Conservation (phyloP, 2,329 filamentous ascomycete genomes). For the Malbranchea zuffiana region DNA sequence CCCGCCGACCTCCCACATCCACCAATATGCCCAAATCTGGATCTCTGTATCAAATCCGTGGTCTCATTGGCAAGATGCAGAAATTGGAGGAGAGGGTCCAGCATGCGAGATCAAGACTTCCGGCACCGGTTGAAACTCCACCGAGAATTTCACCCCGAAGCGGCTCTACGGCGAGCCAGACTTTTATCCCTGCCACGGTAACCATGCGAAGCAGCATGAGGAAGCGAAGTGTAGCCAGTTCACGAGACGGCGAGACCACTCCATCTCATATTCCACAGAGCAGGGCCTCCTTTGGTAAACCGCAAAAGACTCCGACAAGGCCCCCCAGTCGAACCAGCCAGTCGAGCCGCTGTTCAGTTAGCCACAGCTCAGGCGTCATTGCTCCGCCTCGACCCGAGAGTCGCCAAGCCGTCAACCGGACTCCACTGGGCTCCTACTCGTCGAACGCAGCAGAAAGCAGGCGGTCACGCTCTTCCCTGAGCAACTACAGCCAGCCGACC, state of each 20-base stretch:
- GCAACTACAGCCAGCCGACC: conserved; percentile 50
- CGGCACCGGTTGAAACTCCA: conserved; percentile 66
- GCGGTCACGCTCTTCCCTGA: conserved; percentile 61
- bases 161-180: conserved; percentile 39
- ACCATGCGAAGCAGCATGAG: conserved; percentile 42
- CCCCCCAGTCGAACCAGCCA: conserved; percentile 62
- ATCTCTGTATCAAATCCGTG: conserved; percentile 85
- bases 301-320: conserved; percentile 38
- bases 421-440: conserved; percentile 50
- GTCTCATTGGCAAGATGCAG: conserved; percentile 93
- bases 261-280: conserved; percentile 27
- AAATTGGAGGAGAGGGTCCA: conserved; percentile 89
- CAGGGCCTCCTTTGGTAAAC: conserved; percentile 40
- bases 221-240: conserved; percentile 34
- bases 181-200: conserved; percentile 43
- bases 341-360: conserved; percentile 37
- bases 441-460: conserved; percentile 39
- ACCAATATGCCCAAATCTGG: conserved; percentile 30
- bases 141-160: conserved; percentile 67
- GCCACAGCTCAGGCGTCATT: conserved; percentile 26
- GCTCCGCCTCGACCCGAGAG: conserved; percentile 49
- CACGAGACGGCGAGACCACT: conserved; percentile 27
- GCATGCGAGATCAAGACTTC: conserved; percentile 79
- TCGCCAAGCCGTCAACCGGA: conserved; percentile 52
- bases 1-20: conserved; percentile 23